These are phyloP conservation scores for Proteromonas lacertae DNA, from an alignment of 352 stramenopile species.

Conservation along the genomic window DNA sequence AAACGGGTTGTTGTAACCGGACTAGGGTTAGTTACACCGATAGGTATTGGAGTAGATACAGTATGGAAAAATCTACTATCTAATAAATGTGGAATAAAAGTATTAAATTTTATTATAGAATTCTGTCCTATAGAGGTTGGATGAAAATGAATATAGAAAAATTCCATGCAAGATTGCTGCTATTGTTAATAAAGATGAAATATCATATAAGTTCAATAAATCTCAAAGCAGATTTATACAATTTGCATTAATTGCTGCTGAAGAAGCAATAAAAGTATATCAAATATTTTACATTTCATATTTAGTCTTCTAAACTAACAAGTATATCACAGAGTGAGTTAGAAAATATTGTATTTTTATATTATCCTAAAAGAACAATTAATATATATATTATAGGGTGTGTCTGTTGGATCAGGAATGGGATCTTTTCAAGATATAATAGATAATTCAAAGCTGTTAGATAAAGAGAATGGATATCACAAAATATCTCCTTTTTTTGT, in stretches of 20 bases:
- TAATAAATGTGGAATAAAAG: not conserved
- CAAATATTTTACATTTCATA: too few species aligned
- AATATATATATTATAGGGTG: not conserved
- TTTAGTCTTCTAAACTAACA: too few species aligned
- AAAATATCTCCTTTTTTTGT: slow-evolving; percentile 64
- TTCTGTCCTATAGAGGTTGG: not conserved
- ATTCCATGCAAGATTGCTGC: not conserved
- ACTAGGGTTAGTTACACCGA: slow-evolving; percentile 17
- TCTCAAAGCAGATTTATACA: too few species aligned
- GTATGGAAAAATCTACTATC: slow-evolving; percentile 8
- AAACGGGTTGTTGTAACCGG: slow-evolving; percentile 22
- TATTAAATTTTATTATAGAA: not conserved
- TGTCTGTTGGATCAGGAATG: not conserved
- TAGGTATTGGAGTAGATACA: slow-evolving; percentile 14
- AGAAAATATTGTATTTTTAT: not conserved
- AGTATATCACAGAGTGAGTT: too few species aligned
- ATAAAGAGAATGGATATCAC: slow-evolving; percentile 6
- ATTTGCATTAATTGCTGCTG: too few species aligned
- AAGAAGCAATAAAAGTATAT: too few species aligned
- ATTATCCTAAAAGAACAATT: not conserved
- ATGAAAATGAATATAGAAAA: not conserved
- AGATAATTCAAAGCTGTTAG: not conserved
- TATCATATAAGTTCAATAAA: not conserved
- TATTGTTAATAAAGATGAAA: not conserved
- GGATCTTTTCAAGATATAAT: not conserved